A percentile compares a stretch with the other conserved stretches of the same genome.
phyloP scores from a whole-genome alignment of 257 asterid species.

The Solanum tarapatanum region DNA sequence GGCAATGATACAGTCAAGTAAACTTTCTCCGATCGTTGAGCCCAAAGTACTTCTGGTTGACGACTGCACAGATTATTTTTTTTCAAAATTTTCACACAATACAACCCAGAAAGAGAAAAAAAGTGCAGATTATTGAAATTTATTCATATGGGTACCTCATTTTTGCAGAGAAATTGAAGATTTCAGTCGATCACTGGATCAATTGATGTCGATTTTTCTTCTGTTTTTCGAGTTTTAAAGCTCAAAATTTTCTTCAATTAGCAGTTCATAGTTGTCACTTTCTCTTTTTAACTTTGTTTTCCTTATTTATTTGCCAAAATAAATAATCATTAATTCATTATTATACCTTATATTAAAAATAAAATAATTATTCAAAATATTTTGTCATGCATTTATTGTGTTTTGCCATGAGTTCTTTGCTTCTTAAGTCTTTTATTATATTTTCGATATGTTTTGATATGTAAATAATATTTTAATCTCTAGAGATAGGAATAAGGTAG shows the following conservation, averaged over 20 bases:
- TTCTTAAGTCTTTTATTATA: no score
- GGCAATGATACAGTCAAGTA: conserved; percentile 72
- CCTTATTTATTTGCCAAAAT: neutral
- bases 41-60: conserved; percentile 92
- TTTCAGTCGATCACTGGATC: neutral
- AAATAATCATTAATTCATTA: neutral
- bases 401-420: neutral
- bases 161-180: neutral
- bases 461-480: no score
- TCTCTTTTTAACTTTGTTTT: neutral
- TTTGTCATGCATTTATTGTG: neutral
- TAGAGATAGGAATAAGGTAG: no score
- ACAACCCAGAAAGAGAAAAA: neutral
- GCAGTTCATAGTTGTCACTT: neutral
- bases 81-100: neutral
- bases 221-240: neutral
- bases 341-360: neutral
- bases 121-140: neutral
- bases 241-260: neutral
- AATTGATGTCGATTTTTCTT: neutral
- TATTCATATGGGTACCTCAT: neutral
- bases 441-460: no score
- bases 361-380: no score
- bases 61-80: conserved; percentile 24
- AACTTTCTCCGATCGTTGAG: conserved; percentile 71